Conservation (phyloP, 495 filamentous ascomycete genomes). For the Margaritispora aquatica region DNA sequence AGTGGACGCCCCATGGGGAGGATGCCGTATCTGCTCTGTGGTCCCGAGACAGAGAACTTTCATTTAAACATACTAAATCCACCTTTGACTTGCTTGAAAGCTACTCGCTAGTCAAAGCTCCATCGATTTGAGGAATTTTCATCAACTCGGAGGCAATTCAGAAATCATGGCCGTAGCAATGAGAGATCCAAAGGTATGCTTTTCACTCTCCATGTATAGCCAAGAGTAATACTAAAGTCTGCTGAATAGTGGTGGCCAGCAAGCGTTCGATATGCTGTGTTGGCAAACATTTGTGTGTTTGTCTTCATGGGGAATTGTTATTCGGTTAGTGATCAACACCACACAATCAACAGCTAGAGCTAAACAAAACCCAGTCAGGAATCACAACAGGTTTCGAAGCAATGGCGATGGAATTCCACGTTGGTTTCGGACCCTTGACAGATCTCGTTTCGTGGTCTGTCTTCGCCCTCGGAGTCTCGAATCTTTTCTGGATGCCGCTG, state of each 20-base stretch:
- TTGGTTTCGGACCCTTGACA: slow-evolving; percentile 23
- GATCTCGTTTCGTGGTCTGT: slow-evolving; percentile 31
- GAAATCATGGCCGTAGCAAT: not conserved
- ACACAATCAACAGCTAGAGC: not conserved
- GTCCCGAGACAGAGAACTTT: too few relatives aligned
- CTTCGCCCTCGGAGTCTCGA: slow-evolving; percentile 28
- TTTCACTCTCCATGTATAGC: not conserved
- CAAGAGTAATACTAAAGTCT: not conserved
- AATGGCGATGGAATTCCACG: slow-evolving; percentile 27
- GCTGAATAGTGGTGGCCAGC: slow-evolving; percentile 13
- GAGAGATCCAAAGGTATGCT: not conserved
- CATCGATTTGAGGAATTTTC: not conserved
- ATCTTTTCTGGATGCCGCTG: slow-evolving; percentile 53
- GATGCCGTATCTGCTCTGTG: too few relatives aligned
- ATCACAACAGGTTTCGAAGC: slow-evolving; percentile 33
- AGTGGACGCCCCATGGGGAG: not conserved
- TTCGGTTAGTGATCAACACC: slow-evolving; percentile 15
- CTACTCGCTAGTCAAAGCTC: not conserved
- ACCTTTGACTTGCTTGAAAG: not conserved
- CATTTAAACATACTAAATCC: not conserved
- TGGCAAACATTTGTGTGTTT: slow-evolving; percentile 32
- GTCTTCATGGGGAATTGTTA: slow-evolving; percentile 38
- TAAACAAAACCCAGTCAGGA: slow-evolving; percentile 3
- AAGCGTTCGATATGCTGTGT: slow-evolving; percentile 29
- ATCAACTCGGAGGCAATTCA: not conserved